Percentiles rank a stretch among this genome's conserved stretches.
Evolutionary conservation across 805 yeast genomes (phyloP).

Genomic region (Candida germanica): DNA sequence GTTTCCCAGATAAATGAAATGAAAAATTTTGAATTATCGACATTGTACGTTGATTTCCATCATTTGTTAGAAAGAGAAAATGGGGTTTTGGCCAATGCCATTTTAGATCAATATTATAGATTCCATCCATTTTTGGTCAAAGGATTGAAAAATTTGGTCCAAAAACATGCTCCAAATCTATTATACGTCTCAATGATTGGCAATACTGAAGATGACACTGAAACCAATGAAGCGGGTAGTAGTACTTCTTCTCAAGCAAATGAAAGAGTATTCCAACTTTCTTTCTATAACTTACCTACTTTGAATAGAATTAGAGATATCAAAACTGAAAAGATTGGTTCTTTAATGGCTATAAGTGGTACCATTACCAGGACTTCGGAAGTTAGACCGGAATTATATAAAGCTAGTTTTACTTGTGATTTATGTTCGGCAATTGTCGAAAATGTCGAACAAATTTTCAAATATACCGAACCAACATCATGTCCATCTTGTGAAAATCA

Average conservation of each 20-base stretch:
- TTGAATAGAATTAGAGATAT: constrained; percentile 85
- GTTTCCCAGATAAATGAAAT: constrained; percentile 77
- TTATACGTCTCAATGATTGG: constrained; percentile 44
- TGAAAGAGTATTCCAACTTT: constrained; percentile 82
- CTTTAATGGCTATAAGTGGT: constrained; percentile 80
- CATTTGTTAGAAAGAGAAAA: constrained; percentile 74
- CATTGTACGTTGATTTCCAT: constrained; percentile 81
- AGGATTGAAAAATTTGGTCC: constrained; percentile 72
- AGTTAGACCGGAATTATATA: constrained; percentile 89
- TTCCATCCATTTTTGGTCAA: constrained; percentile 79
- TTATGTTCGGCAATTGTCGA: constrained; percentile 80
- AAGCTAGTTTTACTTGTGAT: constrained; percentile 86
- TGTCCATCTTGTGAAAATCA: constrained; percentile 91
- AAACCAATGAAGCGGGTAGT: constrained; percentile 18
- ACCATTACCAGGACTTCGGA: constrained; percentile 96
- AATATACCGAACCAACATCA: constrained; percentile 89
- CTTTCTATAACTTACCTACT: constrained; percentile 82
- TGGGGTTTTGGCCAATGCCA: constrained; percentile 86
- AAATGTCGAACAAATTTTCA: constrained; percentile 89
- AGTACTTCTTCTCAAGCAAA: constrained; percentile 43
- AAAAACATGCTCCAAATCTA: constrained; percentile 70
- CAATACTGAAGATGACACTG: constrained; percentile 29
- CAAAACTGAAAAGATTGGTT: constrained; percentile 84
- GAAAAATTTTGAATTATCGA: constrained; percentile 69
- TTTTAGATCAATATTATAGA: constrained; percentile 87